These are phyloP conservation scores for Fremontodendron californicum DNA, from an alignment of 345 rosid species.

Conservation along the genomic window DNA sequence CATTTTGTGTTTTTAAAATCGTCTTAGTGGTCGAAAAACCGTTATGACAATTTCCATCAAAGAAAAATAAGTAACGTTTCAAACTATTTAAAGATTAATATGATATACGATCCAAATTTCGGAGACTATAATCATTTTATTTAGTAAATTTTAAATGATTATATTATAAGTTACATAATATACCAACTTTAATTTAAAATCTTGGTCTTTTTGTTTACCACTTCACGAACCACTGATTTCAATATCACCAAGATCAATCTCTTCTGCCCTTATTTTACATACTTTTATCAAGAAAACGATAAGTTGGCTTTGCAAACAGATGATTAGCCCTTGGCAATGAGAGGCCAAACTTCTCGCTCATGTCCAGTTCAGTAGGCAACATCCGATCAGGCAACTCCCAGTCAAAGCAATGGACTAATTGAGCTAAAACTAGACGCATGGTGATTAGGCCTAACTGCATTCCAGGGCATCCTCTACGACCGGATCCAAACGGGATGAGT, in stretches of 20 bases:
- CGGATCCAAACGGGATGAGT: constrained; percentile 16
- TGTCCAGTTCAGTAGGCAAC: constrained; percentile 8
- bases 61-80: too few relatives aligned
- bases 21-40: too few relatives aligned
- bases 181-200: too few relatives aligned
- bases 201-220: too few relatives aligned
- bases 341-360: constrained; percentile 14
- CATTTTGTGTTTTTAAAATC: too few relatives aligned
- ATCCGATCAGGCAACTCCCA: constrained; percentile 19
- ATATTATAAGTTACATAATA: too few relatives aligned
- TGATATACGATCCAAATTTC: too few relatives aligned
- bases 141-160: too few relatives aligned
- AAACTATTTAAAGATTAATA: too few relatives aligned
- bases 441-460: not conserved
- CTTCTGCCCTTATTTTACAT: not conserved
- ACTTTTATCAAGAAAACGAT: not conserved
- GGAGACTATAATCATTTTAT: too few relatives aligned
- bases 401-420: constrained; percentile 16
- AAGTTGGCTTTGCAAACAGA: constrained; percentile 6
- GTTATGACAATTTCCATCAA: too few relatives aligned
- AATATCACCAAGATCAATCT: not conserved
- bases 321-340: not conserved
- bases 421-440: not conserved
- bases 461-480: constrained; percentile 13
- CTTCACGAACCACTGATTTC: not conserved